Conservation (phyloP, 1,139 yeast genomes). For the Kurtzmaniella quercitrusa region DNA sequence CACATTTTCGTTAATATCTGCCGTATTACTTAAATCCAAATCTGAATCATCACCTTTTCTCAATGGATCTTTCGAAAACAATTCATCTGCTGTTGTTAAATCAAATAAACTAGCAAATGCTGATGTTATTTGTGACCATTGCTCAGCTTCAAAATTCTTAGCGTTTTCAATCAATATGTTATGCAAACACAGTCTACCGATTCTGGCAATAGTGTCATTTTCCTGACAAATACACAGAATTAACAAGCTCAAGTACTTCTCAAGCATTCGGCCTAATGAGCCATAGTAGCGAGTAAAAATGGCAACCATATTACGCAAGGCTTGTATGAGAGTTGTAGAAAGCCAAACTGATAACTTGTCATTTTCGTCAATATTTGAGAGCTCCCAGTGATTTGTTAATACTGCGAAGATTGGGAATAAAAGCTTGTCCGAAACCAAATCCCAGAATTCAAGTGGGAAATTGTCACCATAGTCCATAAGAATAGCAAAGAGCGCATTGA, state of each 20-base stretch:
- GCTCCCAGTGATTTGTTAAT: conserved; percentile 72
- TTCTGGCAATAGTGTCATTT: conserved; percentile 92
- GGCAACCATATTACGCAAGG: conserved; percentile 82
- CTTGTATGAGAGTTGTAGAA: conserved; percentile 94
- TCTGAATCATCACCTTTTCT: conserved; percentile 16
- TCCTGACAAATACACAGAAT: conserved; percentile 93
- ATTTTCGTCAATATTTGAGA: conserved; percentile 54
- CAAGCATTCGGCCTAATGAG: conserved; percentile 66
- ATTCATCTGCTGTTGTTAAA: conserved; percentile 80
- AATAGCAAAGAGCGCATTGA: conserved; percentile 77
- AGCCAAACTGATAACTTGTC: conserved; percentile 94
- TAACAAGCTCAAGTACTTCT: conserved; percentile 71
- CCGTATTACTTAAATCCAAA: conserved; percentile 14
- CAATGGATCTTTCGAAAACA: conserved; percentile 70
- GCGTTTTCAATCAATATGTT: conserved; percentile 74
- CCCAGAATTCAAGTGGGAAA: conserved; percentile 80
- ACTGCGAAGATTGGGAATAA: conserved; percentile 89
- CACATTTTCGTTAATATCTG: conserved; percentile 14
- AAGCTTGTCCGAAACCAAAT: conserved; percentile 66
- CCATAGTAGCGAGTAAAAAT: conserved; percentile 79
- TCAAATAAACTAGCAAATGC: conserved; percentile 70
- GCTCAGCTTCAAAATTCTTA: conserved; percentile 52
- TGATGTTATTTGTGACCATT: conserved; percentile 71
- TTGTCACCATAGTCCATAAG: conserved; percentile 74
- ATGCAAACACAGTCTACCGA: conserved; percentile 86